These are phyloP conservation scores for Tubosaeta brunneosetosa DNA, from an alignment of 768 basidiomycete genomes.

Conservation along the genomic window DNA sequence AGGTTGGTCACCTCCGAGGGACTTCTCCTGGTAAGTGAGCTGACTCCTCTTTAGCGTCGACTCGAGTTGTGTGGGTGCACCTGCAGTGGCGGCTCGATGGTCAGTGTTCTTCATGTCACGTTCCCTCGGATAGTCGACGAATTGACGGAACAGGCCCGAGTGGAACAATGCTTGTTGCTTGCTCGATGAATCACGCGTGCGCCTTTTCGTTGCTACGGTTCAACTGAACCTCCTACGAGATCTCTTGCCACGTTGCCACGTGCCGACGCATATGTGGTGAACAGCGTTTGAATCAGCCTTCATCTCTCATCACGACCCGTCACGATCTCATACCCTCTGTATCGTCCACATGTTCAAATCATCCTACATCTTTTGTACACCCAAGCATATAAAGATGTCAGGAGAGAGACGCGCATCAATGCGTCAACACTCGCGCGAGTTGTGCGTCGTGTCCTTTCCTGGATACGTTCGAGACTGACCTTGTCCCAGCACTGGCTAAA, in stretches of 20 bases:
- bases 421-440: slow-evolving; percentile 24
- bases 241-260: slow-evolving; percentile 1
- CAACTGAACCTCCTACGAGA: no score
- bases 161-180: no score
- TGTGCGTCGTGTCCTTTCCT: slow-evolving; percentile 12
- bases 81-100: no score
- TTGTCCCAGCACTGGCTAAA: slow-evolving; percentile 13
- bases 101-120: no score
- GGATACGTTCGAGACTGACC: background rate
- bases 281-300: slow-evolving; percentile 14
- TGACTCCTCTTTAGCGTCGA: no score
- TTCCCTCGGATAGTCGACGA: no score
- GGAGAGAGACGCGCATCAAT: slow-evolving; percentile 29
- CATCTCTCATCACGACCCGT: background rate
- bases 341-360: slow-evolving; percentile 43
- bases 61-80: no score
- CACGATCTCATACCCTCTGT: background rate
- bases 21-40: no score
- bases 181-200: no score
- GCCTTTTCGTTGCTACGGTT: no score
- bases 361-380: slow-evolving; percentile 51
- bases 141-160: no score
- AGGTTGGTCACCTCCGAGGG: no score
- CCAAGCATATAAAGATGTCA: slow-evolving; percentile 48
- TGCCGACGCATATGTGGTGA: background rate